Percentiles rank a stretch among this genome's conserved stretches.
Evolutionary conservation across 306 rosid species (phyloP).

Genomic region (Malus sieversii): DNA sequence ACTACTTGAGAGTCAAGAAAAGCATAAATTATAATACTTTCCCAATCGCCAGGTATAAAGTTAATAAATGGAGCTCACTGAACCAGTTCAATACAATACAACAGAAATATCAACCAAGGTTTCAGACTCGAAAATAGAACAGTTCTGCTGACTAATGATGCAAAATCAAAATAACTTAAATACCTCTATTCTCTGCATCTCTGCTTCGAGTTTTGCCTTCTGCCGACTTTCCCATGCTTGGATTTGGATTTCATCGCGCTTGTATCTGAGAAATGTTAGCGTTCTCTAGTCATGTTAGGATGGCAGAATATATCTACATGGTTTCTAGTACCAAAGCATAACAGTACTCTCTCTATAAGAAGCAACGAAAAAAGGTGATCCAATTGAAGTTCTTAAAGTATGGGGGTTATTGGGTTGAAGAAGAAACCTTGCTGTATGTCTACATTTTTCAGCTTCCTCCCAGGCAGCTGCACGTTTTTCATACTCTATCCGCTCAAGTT

Average conservation of each 20-base stretch:
- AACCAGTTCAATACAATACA: background rate
- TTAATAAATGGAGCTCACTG: background rate
- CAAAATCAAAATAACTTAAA: background rate
- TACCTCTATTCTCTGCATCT: constrained; percentile 88
- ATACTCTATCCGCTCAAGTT: constrained; percentile 53
- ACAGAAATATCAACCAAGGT: background rate
- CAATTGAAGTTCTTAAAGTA: constrained; percentile 1
- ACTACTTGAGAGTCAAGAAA: background rate
- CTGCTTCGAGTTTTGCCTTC: constrained; percentile 76
- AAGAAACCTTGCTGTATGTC: constrained; percentile 76
- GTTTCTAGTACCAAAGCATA: background rate
- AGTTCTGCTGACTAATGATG: background rate
- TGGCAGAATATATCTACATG: background rate
- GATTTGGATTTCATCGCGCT: constrained; percentile 87
- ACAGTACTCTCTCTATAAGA: background rate
- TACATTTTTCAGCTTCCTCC: constrained; percentile 89
- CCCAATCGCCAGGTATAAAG: background rate
- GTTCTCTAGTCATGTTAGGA: constrained; percentile 8
- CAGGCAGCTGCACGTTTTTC: constrained; percentile 76
- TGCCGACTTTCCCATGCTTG: constrained; percentile 94
- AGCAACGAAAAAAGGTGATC: background rate
- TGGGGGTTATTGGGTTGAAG: constrained; percentile 2
- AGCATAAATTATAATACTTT: background rate
- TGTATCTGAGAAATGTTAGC: constrained; percentile 43
- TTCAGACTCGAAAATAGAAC: background rate